Evolutionary conservation across 23 red algal species (phyloP), one percentile per base, ranked within the genome.

Genomic region (Pyropia yezoensis): DNA sequence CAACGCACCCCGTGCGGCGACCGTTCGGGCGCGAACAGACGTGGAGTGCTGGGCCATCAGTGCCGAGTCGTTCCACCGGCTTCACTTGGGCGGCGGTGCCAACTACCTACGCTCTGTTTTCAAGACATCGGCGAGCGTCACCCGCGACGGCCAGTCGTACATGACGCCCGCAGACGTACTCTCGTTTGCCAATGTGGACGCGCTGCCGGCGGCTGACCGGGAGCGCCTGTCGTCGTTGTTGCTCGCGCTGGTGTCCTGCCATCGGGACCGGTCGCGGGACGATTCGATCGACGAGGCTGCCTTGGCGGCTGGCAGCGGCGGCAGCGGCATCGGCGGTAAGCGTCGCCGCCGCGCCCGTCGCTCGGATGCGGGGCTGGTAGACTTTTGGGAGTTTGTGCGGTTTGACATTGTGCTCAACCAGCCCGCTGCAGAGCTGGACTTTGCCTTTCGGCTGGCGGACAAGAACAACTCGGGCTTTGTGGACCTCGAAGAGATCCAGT

Each of bases 331-430:
- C 30, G 30, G 39, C 39, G 39, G 39, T 8, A 47, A 47, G 39
- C 39, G 39, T 47, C 39, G 39, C 39, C 39, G 39, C 39, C 39
- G 39, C 11, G 39, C 39, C 11, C 39, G 39, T 8, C 39, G 39
- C 6, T 47, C 39, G 39, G 21, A 50, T 8, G 73, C 69, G 3
- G 62, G 80, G 27, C 66, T 97, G 39, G 79, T 97, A 63, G 85
- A 89, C 57, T 97, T 97, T 76, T 97, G 93, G 93, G 93, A 97
- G 62, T 97, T 97, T 81, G 85, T 84, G 45, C 93, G 93, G 3
- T 97, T 97, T 77, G 93, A 97, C 49, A 83, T 97, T 50, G 70
- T 97, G 57, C 68, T 97, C 14, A 97, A 97, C 67, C 77, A 97
- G 49, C 85, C 93, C 24, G 83, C 78, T 51, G 85, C 85, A 9